A percentile compares a stretch with the other conserved stretches of the same genome.
Evolutionary conservation across 805 yeast species (phyloP).

Genomic region (Candida saitoana): DNA sequence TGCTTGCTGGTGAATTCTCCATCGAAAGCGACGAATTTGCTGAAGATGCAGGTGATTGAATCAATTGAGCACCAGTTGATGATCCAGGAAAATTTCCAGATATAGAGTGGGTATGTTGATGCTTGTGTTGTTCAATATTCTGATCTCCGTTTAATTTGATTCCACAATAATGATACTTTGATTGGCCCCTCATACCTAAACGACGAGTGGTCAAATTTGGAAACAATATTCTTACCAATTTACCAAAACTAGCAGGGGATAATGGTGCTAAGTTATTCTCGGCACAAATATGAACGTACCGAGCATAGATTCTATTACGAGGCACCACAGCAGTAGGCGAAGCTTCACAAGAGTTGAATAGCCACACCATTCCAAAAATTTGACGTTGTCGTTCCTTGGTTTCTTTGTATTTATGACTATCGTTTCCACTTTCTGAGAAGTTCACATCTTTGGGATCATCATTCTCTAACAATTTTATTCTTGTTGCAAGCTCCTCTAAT

Average conservation of each 20-base stretch:
- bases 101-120: conserved; percentile 7
- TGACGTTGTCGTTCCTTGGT: conserved; percentile 61
- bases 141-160: conserved; percentile 44
- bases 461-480: conserved; percentile 42
- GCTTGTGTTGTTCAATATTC: conserved; percentile 16
- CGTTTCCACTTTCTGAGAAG: conserved; percentile 7
- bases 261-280: conserved; percentile 49
- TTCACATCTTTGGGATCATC: conserved; percentile 11
- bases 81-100: conserved; percentile 1
- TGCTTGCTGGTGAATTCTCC: conserved; percentile 11
- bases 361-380: conserved; percentile 78
- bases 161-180: conserved; percentile 85
- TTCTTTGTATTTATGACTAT: conserved; percentile 10
- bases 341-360: conserved; percentile 61
- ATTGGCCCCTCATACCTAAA: conserved; percentile 75
- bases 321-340: conserved; percentile 41
- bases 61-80: conserved; percentile 2
- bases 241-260: conserved; percentile 77
- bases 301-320: conserved; percentile 38
- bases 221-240: conserved; percentile 58
- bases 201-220: conserved; percentile 72
- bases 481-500: conserved; percentile 40
- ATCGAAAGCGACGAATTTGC: conserved; percentile 12
- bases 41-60: conserved; percentile 11
- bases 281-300: conserved; percentile 39